Percentiles rank a stretch among this genome's conserved stretches.
Conservation (phyloP, 2,329 filamentous ascomycete species). For the Myriangium duriaei region DNA sequence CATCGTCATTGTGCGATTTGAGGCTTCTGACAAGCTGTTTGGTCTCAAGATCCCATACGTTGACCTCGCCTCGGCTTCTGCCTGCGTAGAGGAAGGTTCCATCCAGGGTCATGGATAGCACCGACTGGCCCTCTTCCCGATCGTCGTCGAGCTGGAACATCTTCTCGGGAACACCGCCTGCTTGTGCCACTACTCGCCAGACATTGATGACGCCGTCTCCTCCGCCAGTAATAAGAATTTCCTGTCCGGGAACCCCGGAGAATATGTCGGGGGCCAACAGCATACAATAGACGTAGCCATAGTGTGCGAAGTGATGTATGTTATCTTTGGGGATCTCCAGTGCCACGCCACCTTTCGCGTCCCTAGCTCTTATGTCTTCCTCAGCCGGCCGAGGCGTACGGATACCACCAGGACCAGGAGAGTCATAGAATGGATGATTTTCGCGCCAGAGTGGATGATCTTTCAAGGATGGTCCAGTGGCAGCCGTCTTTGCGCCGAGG, state of each 20-base stretch:
- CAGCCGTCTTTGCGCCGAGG: slow-evolving; percentile 49
- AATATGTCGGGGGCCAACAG: slow-evolving; percentile 64
- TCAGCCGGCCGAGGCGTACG: slow-evolving; percentile 61
- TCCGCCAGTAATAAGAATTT: slow-evolving; percentile 79
- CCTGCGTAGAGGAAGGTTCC: slow-evolving; percentile 89
- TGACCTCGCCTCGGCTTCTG: slow-evolving; percentile 73
- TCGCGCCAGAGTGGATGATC: slow-evolving; percentile 64
- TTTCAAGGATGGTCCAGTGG: slow-evolving; percentile 49
- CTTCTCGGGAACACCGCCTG: slow-evolving; percentile 52
- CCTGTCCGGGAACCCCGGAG: slow-evolving; percentile 54
- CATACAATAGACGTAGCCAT: slow-evolving; percentile 95
- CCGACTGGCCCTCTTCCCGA: slow-evolving; percentile 43
- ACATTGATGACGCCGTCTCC: slow-evolving; percentile 90
- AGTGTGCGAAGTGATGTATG: slow-evolving; percentile 81
- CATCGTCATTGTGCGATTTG: slow-evolving; percentile 65
- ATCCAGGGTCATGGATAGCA: slow-evolving; percentile 72
- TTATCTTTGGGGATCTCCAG: slow-evolving; percentile 73
- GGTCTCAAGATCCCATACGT: slow-evolving; percentile 95
- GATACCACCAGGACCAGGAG: slow-evolving; percentile 68
- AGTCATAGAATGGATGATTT: slow-evolving; percentile 91
- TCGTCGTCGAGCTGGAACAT: slow-evolving; percentile 55
- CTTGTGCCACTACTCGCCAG: slow-evolving; percentile 60
- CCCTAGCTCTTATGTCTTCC: slow-evolving; percentile 33
- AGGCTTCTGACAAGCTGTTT: slow-evolving; percentile 80
- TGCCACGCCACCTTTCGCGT: slow-evolving; percentile 48